phyloP scores from a whole-genome alignment of 768 basidiomycete species.

The Fibroporia radiculosa region DNA sequence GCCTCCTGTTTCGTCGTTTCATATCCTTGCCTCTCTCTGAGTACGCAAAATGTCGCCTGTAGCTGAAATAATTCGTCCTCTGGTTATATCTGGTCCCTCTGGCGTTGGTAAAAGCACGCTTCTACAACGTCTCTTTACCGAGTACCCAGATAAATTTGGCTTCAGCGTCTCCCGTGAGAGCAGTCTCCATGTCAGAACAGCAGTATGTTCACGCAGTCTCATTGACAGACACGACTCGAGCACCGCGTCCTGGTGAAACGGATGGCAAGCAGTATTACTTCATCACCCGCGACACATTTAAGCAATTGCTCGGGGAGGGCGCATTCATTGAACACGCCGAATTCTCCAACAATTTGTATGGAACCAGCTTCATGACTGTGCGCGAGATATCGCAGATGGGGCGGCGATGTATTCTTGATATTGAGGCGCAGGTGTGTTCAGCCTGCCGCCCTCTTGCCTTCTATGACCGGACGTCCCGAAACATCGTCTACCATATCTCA shows the following conservation, averaged over 20 bases:
- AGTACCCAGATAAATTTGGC: conserved; percentile 79
- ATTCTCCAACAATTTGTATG: conserved; percentile 89
- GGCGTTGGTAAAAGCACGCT: conserved; percentile 95
- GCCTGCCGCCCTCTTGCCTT: conserved; percentile 1
- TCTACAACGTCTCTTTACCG: conserved; percentile 69
- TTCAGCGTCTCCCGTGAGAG: conserved; percentile 85
- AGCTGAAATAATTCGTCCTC: conserved; percentile 55
- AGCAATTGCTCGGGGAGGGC: conserved; percentile 51
- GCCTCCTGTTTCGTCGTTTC: conserved; percentile 9
- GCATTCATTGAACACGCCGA: conserved; percentile 94
- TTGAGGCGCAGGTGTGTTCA: conserved; percentile 80
- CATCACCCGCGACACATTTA: conserved; percentile 63
- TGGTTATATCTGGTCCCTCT: conserved; percentile 86
- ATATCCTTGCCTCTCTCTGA: background rate
- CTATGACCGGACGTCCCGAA: conserved; percentile 12
- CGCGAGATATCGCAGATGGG: conserved; percentile 57
- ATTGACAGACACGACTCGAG: conserved; percentile 76
- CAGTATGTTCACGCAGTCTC: conserved; percentile 7
- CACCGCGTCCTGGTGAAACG: conserved; percentile 72
- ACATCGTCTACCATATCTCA: conserved; percentile 25
- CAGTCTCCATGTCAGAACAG: background rate
- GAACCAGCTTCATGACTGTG: conserved; percentile 81
- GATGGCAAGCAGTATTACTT: conserved; percentile 88
- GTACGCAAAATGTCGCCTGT: conserved; percentile 19
- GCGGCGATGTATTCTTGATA: conserved; percentile 86